Base-by-base conservation (phyloP, 306 rosid species). In the Astragalus membranaceus region DNA sequence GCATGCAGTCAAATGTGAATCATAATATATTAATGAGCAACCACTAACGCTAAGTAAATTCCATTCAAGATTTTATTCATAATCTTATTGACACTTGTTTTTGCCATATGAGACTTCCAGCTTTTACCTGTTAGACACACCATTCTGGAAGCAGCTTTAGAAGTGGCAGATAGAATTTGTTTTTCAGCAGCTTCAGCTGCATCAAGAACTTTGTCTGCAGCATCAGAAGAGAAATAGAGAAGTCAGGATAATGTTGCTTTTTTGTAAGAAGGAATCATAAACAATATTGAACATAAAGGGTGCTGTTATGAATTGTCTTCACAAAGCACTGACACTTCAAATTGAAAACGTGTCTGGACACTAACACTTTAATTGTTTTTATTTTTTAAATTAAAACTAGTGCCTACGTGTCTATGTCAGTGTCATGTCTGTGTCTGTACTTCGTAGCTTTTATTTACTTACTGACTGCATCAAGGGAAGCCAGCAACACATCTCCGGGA, bases 161-260 rank as follows among this genome's bases (percentile, higher is more conserved):
- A 85, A 39, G 98, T 94, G 42, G 96, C 97, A 16, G 85, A 56
- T 61, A 94, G 50, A 13, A 91, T 80, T 83, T 94, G 99, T 69
- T 84, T 88, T 57, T 94, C 99, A 26, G 97, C 99, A 17, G 86
- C 92, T 83, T 94, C 99, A 67, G 85, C 95, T 49, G 99, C 99
- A 74, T 91, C 99, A 14, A 94, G 76, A 59, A 91, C 83, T 81
- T 84, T 88, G 81, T 94, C 97, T 94, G 85, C 75, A 66, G 29
- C 71, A 81, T 55, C 54, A 9, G 2, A 54, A 59, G 26, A 51
- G 54, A 63, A 39, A 53, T 46, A 35, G 6, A 57, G 11, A 72
- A 67, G 36, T 67, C 3, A 65, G 10, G 72, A 43, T n/a, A 50
- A 5, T 52, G 10, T 4, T 48, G 59, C 51, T 74, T 20, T 32